phyloP scores from a whole-genome alignment of 805 yeast genomes.

The Candida ortonii region DNA sequence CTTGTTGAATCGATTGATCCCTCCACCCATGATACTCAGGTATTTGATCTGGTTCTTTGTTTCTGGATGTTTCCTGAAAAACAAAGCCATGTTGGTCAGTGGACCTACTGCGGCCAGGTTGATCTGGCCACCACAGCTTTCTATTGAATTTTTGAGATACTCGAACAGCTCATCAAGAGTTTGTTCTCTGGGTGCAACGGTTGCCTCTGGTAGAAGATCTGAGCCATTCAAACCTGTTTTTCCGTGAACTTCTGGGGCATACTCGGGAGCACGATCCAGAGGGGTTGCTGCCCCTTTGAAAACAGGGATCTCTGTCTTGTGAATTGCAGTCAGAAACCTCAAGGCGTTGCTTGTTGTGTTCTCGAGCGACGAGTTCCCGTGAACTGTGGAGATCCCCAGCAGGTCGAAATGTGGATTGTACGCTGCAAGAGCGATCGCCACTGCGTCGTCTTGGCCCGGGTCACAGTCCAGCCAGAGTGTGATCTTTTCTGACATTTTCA shows the following conservation, averaged over 20 bases:
- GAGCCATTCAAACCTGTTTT: slow-evolving; percentile 77
- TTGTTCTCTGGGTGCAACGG: slow-evolving; percentile 17
- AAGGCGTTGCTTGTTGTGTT: slow-evolving; percentile 69
- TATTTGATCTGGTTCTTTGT: slow-evolving; percentile 45
- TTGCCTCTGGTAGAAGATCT: slow-evolving; percentile 50
- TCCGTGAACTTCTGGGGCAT: slow-evolving; percentile 72
- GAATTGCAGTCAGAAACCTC: slow-evolving; percentile 61
- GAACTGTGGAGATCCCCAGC: slow-evolving; percentile 71
- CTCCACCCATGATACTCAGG: slow-evolving; percentile 79
- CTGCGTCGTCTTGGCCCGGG: slow-evolving; percentile 87
- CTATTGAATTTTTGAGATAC: slow-evolving; percentile 20
- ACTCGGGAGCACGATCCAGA: slow-evolving; percentile 43
- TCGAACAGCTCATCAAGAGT: slow-evolving; percentile 24
- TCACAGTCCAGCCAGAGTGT: slow-evolving; percentile 92
- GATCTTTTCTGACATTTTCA: slow-evolving; percentile 27
- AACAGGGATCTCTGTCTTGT: slow-evolving; percentile 53
- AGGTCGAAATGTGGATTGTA: slow-evolving; percentile 57
- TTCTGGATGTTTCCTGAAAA: slow-evolving; percentile 56
- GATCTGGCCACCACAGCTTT: slow-evolving; percentile 43
- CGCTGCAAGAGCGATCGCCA: slow-evolving; percentile 65
- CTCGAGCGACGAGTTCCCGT: slow-evolving; percentile 64
- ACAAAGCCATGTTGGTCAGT: slow-evolving; percentile 63
- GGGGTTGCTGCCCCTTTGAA: slow-evolving; percentile 66
- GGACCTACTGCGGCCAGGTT: slow-evolving; percentile 76
- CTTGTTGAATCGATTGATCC: slow-evolving; percentile 32